phyloP scores from a whole-genome alignment of 805 yeast genomes.

The Candida ovalis region DNA sequence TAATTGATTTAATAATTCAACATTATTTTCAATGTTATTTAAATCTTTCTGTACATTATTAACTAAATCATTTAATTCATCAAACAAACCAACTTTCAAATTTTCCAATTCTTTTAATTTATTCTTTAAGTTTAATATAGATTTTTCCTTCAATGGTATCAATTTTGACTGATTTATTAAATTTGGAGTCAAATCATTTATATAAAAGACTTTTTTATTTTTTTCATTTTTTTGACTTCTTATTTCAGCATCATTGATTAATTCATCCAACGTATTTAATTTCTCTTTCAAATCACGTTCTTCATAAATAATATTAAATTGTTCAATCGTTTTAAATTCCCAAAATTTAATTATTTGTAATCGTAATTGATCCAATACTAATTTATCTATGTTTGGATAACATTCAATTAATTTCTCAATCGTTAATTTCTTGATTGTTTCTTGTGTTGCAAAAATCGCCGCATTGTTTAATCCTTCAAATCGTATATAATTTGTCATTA shows the following conservation, averaged over 20 bases:
- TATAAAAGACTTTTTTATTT: constrained; percentile 9
- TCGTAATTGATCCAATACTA: constrained; percentile 40
- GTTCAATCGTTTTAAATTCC: constrained; percentile 38
- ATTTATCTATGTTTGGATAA: constrained; percentile 43
- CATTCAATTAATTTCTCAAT: constrained; percentile 41
- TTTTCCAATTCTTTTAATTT: constrained; percentile 13
- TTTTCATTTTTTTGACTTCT: background rate
- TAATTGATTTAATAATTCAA: background rate
- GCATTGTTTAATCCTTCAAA: constrained; percentile 33
- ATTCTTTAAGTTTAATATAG: constrained; percentile 11
- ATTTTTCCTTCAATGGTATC: constrained; percentile 10
- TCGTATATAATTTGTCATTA: constrained; percentile 19
- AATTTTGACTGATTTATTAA: constrained; percentile 21
- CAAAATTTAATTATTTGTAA: constrained; percentile 44
- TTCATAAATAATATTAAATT: constrained; percentile 43
- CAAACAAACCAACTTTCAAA: background rate
- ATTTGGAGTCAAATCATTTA: constrained; percentile 19
- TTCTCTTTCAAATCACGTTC: constrained; percentile 42
- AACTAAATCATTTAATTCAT: background rate
- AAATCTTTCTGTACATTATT: background rate
- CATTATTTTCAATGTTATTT: background rate
- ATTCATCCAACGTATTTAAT: constrained; percentile 45
- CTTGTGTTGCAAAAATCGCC: constrained; percentile 34
- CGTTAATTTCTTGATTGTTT: constrained; percentile 42
- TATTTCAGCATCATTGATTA: constrained; percentile 37